phyloP scores from a whole-genome alignment of 2,329 filamentous ascomycete species.

The Aspergillus sp. region DNA sequence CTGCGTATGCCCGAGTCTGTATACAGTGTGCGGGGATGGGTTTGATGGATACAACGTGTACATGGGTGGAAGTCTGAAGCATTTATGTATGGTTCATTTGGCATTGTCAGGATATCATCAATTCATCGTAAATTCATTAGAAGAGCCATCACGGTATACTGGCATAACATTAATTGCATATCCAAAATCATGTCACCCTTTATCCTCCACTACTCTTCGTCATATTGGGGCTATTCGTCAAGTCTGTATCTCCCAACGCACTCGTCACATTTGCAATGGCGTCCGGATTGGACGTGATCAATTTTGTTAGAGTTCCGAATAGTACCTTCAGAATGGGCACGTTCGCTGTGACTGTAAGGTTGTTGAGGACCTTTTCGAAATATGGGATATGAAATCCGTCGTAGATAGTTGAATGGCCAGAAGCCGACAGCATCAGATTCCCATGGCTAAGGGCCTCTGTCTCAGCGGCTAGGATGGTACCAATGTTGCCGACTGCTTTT shows the following conservation, averaged over 20 bases:
- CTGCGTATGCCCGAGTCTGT: no score
- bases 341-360: conserved; percentile 33
- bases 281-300: background rate
- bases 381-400: conserved; percentile 46
- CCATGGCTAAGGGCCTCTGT: conserved; percentile 36
- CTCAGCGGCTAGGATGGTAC: conserved; percentile 39
- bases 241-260: background rate
- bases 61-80: no score
- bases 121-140: no score
- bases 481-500: conserved; percentile 42
- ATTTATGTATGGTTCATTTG: no score
- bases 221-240: background rate
- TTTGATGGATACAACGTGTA: no score
- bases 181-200: background rate
- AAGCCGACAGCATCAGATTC: conserved; percentile 41
- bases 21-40: no score
- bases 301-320: conserved; percentile 21
- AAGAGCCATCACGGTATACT: no score
- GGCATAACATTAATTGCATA: background rate
- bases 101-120: no score
- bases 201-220: background rate
- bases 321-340: conserved; percentile 42
- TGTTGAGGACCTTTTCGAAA: conserved; percentile 44
- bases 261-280: background rate
- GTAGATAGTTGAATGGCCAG: conserved; percentile 42